phyloP scores from a whole-genome alignment of 2,329 filamentous ascomycete species.

The Calonectria montana region DNA sequence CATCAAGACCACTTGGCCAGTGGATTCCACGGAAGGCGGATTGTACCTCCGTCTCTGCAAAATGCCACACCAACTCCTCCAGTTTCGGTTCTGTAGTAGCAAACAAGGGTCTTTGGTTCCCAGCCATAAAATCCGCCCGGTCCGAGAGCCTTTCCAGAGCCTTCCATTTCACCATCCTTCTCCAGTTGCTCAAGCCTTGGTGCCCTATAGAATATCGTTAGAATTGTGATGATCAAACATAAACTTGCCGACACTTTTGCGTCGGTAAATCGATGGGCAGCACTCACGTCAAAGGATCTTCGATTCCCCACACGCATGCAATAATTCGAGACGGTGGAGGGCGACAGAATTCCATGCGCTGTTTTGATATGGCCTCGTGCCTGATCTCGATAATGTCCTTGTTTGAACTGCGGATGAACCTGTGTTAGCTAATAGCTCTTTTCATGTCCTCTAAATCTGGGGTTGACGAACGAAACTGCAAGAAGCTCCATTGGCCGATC shows the following conservation, averaged over 20 bases:
- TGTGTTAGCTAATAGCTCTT: not conserved
- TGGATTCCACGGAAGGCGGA: conserved; percentile 27
- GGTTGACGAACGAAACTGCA: conserved; percentile 10
- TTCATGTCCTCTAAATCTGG: not conserved
- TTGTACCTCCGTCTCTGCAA: conserved; percentile 24
- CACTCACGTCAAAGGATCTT: conserved; percentile 22
- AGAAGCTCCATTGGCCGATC: conserved; percentile 26
- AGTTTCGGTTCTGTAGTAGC: conserved; percentile 23
- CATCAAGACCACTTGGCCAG: conserved; percentile 26
- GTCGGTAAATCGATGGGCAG: not conserved
- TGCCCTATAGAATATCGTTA: not conserved
- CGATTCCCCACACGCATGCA: conserved; percentile 19
- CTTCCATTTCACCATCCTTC: conserved; percentile 24
- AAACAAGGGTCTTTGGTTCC: conserved; percentile 20
- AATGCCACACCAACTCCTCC: conserved; percentile 6
- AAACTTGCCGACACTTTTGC: no score
- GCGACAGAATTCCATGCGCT: conserved; percentile 25
- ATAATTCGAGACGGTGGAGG: conserved; percentile 20
- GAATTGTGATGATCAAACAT: no score
- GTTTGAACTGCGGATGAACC: not conserved
- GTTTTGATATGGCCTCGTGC: conserved; percentile 24
- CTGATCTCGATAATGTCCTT: conserved; percentile 23
- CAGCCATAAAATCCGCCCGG: conserved; percentile 19
- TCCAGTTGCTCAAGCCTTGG: conserved; percentile 20
- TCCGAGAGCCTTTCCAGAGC: not conserved